Percentiles rank a stretch among this genome's conserved stretches.
These are phyloP conservation scores for Microstegium vimineum DNA, from an alignment of 176 grass and related monocot genomes.

Conservation along the genomic window DNA sequence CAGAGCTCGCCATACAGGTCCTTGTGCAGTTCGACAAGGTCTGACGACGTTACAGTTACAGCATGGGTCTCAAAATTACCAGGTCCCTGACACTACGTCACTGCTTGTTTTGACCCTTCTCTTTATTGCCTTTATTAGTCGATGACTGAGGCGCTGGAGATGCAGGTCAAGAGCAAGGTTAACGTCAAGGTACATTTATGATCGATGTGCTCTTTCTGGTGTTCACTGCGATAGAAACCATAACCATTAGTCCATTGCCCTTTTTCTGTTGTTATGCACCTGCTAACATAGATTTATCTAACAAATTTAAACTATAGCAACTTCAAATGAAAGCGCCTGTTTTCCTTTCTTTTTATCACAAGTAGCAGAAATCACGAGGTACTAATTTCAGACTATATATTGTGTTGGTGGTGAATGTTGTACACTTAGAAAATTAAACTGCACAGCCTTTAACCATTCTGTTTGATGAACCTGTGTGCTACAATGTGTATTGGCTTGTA, in stretches of 20 bases:
- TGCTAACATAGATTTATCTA: not conserved
- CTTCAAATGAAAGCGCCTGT: too few relatives aligned
- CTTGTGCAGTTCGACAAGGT: slow-evolving; percentile 95
- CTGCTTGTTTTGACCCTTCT: not conserved
- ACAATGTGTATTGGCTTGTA: not conserved
- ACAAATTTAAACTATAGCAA: not conserved
- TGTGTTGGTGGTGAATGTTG: not conserved
- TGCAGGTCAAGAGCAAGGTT: slow-evolving; percentile 80
- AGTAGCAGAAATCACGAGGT: not conserved
- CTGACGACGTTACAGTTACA: not conserved
- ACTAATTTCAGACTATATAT: not conserved
- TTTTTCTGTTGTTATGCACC: not conserved
- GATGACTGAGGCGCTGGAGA: slow-evolving; percentile 66
- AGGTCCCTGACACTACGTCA: not conserved
- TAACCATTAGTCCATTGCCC: too few relatives aligned
- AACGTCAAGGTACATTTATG: slow-evolving; percentile 45
- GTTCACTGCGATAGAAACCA: not conserved
- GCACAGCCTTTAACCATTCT: not conserved
- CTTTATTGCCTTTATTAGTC: slow-evolving; percentile 47
- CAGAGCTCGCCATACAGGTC: slow-evolving; percentile 82
- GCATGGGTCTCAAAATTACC: not conserved
- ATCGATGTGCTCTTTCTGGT: not conserved
- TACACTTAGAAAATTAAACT: not conserved
- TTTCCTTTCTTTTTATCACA: not conserved
- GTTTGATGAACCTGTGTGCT: not conserved